Conservation (phyloP, 2,329 filamentous ascomycete species). For the Botrytis paeoniae region DNA sequence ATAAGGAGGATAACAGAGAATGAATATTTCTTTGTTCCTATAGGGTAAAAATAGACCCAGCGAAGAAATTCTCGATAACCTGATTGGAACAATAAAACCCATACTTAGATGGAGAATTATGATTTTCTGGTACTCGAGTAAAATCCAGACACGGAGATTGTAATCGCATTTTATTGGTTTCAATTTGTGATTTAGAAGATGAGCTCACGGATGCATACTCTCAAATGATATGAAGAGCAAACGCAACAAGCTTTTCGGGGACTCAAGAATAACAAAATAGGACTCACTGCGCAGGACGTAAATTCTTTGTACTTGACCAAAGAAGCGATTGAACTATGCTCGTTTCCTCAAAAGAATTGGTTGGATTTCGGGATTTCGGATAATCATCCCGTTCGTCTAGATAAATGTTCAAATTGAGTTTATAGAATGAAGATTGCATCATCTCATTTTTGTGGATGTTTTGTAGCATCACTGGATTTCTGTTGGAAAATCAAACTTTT, state of each 20-base stretch:
- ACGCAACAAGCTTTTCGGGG: not conserved
- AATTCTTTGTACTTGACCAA: not conserved
- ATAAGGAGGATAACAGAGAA: not conserved
- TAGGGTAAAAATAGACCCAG: not conserved
- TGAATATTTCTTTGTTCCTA: not conserved
- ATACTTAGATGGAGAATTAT: not conserved
- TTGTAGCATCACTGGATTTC: not conserved
- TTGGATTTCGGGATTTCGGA: not conserved
- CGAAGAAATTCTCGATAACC: not conserved
- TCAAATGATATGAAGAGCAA: not conserved
- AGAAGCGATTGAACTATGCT: not conserved
- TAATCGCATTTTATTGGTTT: not conserved
- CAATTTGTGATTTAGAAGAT: not conserved
- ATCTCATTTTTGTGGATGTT: not conserved
- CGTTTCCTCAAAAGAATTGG: not conserved
- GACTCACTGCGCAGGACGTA: not conserved
- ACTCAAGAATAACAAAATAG: not conserved
- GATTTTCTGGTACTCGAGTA: not conserved
- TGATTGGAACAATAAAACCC: not conserved
- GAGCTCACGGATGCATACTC: not conserved
- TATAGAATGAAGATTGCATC: not conserved
- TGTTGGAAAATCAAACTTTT: not conserved
- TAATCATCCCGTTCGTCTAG: not conserved
- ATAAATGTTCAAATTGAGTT: not conserved
- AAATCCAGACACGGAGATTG: not conserved